phyloP scores from a whole-genome alignment of 2,329 filamentous ascomycete genomes.

The Macrophomina pseudophaseolina region DNA sequence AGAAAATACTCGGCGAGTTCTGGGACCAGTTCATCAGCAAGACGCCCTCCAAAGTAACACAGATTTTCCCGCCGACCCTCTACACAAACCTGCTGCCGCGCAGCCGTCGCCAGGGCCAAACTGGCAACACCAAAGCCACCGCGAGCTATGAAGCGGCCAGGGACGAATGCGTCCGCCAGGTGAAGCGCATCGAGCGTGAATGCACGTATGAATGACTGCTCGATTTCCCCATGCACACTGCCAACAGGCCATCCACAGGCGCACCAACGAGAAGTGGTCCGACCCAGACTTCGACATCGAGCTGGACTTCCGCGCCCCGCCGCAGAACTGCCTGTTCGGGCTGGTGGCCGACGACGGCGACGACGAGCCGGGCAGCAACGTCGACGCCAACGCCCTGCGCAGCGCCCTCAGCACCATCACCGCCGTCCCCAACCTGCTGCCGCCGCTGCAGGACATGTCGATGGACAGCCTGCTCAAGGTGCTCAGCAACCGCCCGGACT shows the following conservation, averaged over 20 bases:
- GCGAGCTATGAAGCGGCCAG: slow-evolving; percentile 76
- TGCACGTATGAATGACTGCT: slow-evolving; percentile 55
- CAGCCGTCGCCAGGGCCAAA: slow-evolving; percentile 56
- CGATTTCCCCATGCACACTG: neutral
- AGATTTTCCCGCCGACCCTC: slow-evolving; percentile 69
- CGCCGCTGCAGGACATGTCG: neutral
- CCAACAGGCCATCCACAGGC: slow-evolving; percentile 31
- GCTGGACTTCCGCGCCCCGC: slow-evolving; percentile 62
- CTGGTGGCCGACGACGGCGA: neutral
- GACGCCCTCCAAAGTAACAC: slow-evolving; percentile 71
- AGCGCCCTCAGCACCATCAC: neutral
- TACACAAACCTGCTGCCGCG: slow-evolving; percentile 56
- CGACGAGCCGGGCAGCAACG: neutral
- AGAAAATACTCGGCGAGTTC: slow-evolving; percentile 71
- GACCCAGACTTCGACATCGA: slow-evolving; percentile 90
- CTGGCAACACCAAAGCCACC: slow-evolving; percentile 55
- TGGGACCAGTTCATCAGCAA: slow-evolving; percentile 72
- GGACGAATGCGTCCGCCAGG: slow-evolving; percentile 67
- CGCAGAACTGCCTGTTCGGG: slow-evolving; percentile 36
- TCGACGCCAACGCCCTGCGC: neutral
- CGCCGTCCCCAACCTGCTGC: neutral
- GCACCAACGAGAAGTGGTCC: slow-evolving; percentile 83
- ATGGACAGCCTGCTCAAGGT: slow-evolving; percentile 56
- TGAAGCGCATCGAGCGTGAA: slow-evolving; percentile 63
- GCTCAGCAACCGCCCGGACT: slow-evolving; percentile 69